Conservation (phyloP, 106 monocot genomes). For the Iris macrosiphon region DNA sequence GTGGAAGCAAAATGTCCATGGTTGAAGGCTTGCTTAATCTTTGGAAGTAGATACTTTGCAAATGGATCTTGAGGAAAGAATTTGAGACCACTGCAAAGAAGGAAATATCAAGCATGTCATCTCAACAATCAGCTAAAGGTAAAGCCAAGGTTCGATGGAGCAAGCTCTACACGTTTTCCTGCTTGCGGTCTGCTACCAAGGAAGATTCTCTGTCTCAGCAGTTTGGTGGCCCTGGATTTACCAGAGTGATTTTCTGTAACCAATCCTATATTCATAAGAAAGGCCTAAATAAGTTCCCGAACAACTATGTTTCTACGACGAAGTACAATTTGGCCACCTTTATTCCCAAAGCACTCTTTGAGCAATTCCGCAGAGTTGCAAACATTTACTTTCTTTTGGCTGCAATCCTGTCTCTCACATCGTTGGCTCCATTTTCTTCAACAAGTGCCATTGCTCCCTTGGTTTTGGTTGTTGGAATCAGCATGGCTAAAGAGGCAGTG, state of each 20-base stretch:
- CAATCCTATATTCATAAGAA: slow-evolving; percentile 8
- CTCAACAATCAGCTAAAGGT: background rate
- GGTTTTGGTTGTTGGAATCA: slow-evolving; percentile 20
- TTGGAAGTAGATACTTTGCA: too few species aligned
- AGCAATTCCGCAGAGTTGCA: slow-evolving; percentile 26
- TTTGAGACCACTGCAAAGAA: background rate
- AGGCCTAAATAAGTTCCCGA: background rate
- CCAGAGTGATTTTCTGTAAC: slow-evolving; percentile 16
- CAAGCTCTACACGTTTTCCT: slow-evolving; percentile 22
- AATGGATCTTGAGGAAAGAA: background rate
- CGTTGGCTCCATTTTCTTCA: slow-evolving; percentile 8
- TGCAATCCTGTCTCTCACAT: slow-evolving; percentile 9
- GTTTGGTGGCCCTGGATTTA: slow-evolving; percentile 21
- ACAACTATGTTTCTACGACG: slow-evolving; percentile 19
- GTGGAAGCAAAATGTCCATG: too few species aligned
- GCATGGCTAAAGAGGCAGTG: slow-evolving; percentile 23
- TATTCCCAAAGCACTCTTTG: slow-evolving; percentile 16
- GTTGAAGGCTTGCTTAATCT: too few species aligned
- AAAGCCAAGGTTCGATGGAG: slow-evolving; percentile 15
- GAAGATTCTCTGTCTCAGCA: background rate
- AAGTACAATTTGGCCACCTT: slow-evolving; percentile 26
- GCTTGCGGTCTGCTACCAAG: background rate
- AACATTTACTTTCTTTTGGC: slow-evolving; percentile 29
- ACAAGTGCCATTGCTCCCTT: slow-evolving; percentile 6
- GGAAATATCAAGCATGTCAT: background rate